phyloP scores from a whole-genome alignment of 2,329 filamentous ascomycete genomes.

The Penicillium brevicompactum region DNA sequence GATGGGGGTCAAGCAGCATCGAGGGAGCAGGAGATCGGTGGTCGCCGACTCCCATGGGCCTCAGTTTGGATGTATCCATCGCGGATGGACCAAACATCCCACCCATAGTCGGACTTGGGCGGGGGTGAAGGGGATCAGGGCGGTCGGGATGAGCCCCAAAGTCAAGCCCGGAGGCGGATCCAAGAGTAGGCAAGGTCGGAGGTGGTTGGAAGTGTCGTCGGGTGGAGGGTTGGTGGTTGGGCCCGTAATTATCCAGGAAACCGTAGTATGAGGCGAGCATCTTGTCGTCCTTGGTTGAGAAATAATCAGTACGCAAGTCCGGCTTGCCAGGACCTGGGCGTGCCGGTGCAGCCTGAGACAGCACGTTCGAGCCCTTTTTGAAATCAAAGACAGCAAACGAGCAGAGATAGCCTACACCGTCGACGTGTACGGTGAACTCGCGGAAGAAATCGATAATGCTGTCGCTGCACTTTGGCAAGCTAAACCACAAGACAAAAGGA shows the following conservation, averaged over 20 bases:
- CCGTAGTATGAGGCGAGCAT: conserved; percentile 98
- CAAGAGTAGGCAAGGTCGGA: conserved; percentile 71
- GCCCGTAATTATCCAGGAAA: conserved; percentile 88
- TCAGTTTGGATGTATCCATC: conserved; percentile 31
- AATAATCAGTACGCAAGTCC: conserved; percentile 89
- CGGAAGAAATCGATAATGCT: conserved; percentile 97
- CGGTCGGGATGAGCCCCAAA: conserved; percentile 47
- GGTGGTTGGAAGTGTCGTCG: conserved; percentile 70
- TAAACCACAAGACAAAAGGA: conserved; percentile 83
- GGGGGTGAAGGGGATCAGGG: conserved; percentile 25
- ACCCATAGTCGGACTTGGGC: conserved; percentile 19
- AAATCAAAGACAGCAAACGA: conserved; percentile 98
- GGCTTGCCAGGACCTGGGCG: conserved; percentile 38
- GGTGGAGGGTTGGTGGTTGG: conserved; percentile 60
- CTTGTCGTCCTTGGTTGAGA: conserved; percentile 92
- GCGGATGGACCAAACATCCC: conserved; percentile 29
- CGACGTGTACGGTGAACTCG: conserved; percentile 95
- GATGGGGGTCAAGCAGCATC: conserved; percentile 50
- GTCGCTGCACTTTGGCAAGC: conserved; percentile 83
- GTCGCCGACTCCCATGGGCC: conserved; percentile 25
- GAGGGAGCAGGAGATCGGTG: conserved; percentile 44
- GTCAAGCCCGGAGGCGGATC: conserved; percentile 58
- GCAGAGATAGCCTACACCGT: conserved; percentile 93
- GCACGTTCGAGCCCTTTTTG: conserved; percentile 72
- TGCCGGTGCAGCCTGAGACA: conserved; percentile 42